A percentile compares a stretch with the other conserved stretches of the same genome.
These are phyloP conservation scores for Pythium grandisporangium DNA, from an alignment of 352 stramenopile species.

Conservation along the genomic window DNA sequence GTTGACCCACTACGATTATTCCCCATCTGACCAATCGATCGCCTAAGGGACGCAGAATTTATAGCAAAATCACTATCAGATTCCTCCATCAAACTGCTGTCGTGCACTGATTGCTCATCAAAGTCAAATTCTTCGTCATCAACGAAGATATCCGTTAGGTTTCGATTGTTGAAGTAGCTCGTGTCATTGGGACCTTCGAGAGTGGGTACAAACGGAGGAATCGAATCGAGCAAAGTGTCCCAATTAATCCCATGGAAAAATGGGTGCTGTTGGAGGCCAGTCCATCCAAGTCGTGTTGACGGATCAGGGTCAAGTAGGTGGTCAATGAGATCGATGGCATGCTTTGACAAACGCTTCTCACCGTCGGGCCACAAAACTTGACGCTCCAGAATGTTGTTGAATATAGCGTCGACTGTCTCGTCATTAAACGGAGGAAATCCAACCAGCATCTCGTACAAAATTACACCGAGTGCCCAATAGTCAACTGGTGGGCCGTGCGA, in stretches of 20 bases:
- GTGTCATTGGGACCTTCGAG: conserved; percentile 82
- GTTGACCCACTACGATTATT: too few relatives aligned
- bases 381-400: conserved; percentile 75
- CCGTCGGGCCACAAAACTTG: conserved; percentile 84
- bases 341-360: conserved; percentile 76
- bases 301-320: conserved; percentile 62
- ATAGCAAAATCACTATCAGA: background rate
- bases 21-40: too few relatives aligned
- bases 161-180: conserved; percentile 87
- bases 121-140: conserved; percentile 73
- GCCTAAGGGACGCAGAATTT: background rate
- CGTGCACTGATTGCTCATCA: conserved; percentile 26
- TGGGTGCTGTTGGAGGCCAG: conserved; percentile 45
- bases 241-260: conserved; percentile 80
- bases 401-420: conserved; percentile 83
- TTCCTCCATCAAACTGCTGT: conserved; percentile 11
- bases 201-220: conserved; percentile 81
- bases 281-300: conserved; percentile 51
- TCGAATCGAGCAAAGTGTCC: conserved; percentile 68
- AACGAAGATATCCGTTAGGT: conserved; percentile 81
- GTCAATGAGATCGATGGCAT: conserved; percentile 81
- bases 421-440: conserved; percentile 87
- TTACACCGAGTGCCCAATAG: conserved; percentile 88
- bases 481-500: conserved; percentile 75
- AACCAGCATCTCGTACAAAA: conserved; percentile 86